A percentile compares a stretch with the other conserved stretches of the same genome.
Conservation (phyloP, 495 filamentous ascomycete species). For the Neurospora africana region DNA sequence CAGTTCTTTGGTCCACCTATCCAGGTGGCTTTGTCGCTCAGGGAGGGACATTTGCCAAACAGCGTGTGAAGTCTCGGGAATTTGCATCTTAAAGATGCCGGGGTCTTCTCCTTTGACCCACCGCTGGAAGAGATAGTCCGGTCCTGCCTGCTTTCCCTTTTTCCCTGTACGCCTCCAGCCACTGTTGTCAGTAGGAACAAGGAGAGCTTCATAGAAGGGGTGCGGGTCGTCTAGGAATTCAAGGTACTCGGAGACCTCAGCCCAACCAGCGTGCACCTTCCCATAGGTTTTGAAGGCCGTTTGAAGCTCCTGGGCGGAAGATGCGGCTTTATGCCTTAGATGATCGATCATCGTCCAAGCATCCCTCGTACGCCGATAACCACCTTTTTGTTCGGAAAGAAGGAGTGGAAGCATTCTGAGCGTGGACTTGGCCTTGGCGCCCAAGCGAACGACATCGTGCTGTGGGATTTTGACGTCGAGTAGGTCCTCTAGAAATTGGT, state of each 20-base stretch:
- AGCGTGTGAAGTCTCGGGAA: constrained; percentile 10
- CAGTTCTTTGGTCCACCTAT: constrained; percentile 41
- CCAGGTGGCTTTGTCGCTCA: constrained; percentile 24
- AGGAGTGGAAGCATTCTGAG: constrained; percentile 34
- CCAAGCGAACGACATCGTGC: constrained; percentile 54
- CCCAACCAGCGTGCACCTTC: constrained; percentile 4
- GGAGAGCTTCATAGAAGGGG: constrained; percentile 48
- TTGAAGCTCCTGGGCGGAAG: constrained; percentile 6
- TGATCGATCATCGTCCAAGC: constrained; percentile 33
- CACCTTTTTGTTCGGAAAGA: constrained; percentile 34
- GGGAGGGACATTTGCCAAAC: constrained; percentile 45
- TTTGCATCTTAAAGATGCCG: constrained; percentile 27
- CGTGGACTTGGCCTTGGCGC: constrained; percentile 45
- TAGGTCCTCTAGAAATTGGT: constrained; percentile 66
- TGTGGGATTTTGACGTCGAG: constrained; percentile 45
- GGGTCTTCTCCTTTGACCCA: constrained; percentile 45
- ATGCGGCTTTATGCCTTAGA: constrained; percentile 20
- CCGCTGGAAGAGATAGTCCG: constrained; percentile 43
- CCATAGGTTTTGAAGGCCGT: constrained; percentile 3
- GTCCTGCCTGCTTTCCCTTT: constrained; percentile 32
- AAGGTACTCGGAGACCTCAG: constrained; percentile 47
- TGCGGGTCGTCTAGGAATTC: constrained; percentile 47
- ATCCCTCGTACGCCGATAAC: constrained; percentile 15
- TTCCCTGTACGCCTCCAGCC: constrained; percentile 34
- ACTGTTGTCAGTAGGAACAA: constrained; percentile 29